Evolutionary conservation across 2,329 filamentous ascomycete species (phyloP).

Genomic region (Colletotrichum sp.): DNA sequence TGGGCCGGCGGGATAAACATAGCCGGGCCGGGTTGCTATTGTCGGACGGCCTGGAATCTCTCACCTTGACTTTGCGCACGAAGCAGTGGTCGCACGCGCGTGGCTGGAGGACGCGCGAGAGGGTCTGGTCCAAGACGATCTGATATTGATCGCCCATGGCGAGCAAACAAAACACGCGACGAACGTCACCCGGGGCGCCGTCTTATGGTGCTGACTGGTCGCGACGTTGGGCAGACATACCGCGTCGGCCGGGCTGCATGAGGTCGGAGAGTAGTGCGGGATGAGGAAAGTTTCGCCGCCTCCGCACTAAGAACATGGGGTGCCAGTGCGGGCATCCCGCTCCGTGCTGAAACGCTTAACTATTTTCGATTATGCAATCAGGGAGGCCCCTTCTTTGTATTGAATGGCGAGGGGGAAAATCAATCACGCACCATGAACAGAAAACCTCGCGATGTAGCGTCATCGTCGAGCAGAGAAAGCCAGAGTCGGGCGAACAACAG

Average conservation of each 20-base stretch:
- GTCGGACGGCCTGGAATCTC: too few relatives aligned
- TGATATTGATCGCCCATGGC: neutral
- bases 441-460: neutral
- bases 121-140: neutral
- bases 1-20: neutral
- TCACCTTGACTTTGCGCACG: neutral
- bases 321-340: neutral
- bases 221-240: neutral
- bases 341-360: neutral
- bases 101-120: neutral
- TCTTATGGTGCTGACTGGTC: neutral
- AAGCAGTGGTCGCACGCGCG: neutral
- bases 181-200: neutral
- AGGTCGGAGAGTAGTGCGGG: neutral
- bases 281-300: neutral
- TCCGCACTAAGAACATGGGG: neutral
- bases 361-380: neutral
- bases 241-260: neutral
- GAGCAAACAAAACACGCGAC: neutral
- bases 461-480: neutral
- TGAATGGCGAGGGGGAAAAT: neutral
- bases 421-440: neutral
- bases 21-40: neutral
- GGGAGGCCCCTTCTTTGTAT: neutral
- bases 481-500: accelerated